A percentile compares a stretch with the other conserved stretches of the same genome.
phyloP scores from a whole-genome alignment of 306 rosid genomes.

The Cucurbita argyrosperma region DNA sequence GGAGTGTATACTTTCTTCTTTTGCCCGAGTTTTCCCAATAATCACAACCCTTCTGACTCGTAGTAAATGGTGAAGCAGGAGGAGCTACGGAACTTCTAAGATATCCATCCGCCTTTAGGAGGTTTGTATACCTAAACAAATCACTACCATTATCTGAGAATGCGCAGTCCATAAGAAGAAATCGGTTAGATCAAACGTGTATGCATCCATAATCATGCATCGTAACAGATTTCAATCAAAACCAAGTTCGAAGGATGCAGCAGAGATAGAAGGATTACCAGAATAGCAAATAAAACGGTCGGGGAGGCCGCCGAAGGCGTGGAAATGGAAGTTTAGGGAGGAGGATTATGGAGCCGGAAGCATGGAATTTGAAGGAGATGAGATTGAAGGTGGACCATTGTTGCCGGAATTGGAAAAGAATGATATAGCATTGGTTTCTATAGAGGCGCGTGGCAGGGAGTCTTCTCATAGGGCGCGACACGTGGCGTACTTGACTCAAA shows the following conservation, averaged over 20 bases:
- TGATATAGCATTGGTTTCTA: neutral
- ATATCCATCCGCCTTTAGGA: neutral
- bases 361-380: neutral
- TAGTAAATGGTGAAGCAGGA: neutral
- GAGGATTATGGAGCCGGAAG: neutral
- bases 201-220: neutral
- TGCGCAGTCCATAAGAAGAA: neutral
- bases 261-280: neutral
- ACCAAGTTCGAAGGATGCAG: neutral
- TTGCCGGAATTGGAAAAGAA: slow-evolving; percentile 6
- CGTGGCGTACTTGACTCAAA: neutral
- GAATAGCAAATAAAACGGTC: neutral
- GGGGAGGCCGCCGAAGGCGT: neutral
- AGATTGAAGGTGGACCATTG: slow-evolving; percentile 10
- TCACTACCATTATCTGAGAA: neutral
- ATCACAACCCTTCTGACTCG: neutral
- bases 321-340: neutral
- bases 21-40: neutral
- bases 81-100: neutral
- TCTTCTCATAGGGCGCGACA: neutral
- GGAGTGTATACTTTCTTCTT: neutral
- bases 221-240: neutral
- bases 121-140: neutral
- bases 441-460: neutral
- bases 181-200: neutral